Evolutionary conservation across 306 rosid genomes (phyloP).

Genomic region (Hippophae gyantsensis): DNA sequence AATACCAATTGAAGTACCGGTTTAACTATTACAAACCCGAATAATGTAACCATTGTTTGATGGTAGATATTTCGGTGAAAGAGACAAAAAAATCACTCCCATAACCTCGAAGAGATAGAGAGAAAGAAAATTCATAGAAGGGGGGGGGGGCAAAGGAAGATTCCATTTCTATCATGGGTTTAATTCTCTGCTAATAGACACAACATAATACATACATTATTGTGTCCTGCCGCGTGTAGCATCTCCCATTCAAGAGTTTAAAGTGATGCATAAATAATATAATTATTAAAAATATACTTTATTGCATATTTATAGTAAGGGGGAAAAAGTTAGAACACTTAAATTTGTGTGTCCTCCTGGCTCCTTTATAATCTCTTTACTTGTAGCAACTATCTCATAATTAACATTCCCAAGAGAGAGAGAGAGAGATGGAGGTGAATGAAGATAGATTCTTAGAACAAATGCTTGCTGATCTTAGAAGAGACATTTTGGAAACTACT

Average conservation of each 20-base stretch:
- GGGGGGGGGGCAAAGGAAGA: too few relatives aligned
- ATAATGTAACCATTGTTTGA: constrained; percentile 8
- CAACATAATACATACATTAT: too few relatives aligned
- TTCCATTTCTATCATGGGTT: constrained; percentile 38
- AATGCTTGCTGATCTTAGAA: constrained; percentile 40
- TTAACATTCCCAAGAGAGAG: constrained; percentile 34
- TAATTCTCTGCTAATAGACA: background rate
- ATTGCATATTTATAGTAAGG: constrained; percentile 18
- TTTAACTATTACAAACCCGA: too few relatives aligned
- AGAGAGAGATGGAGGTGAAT: constrained; percentile 47
- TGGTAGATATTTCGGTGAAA: constrained; percentile 69
- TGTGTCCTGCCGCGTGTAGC: too few relatives aligned
- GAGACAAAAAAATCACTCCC: constrained; percentile 36
- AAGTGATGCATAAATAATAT: constrained; percentile 14
- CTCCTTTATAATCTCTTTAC: constrained; percentile 42
- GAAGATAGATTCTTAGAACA: constrained; percentile 61
- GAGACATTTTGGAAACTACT: constrained; percentile 51
- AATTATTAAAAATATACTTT: background rate
- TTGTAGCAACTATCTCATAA: constrained; percentile 23
- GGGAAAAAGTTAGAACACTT: constrained; percentile 8
- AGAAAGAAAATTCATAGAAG: too few relatives aligned
- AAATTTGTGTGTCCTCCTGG: constrained; percentile 3
- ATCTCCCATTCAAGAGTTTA: too few relatives aligned
- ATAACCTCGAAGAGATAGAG: too few relatives aligned
- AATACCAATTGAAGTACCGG: too few relatives aligned